Evolutionary conservation across 2,329 filamentous ascomycete species (phyloP).

Genomic region (Domatiomyces globalis): DNA sequence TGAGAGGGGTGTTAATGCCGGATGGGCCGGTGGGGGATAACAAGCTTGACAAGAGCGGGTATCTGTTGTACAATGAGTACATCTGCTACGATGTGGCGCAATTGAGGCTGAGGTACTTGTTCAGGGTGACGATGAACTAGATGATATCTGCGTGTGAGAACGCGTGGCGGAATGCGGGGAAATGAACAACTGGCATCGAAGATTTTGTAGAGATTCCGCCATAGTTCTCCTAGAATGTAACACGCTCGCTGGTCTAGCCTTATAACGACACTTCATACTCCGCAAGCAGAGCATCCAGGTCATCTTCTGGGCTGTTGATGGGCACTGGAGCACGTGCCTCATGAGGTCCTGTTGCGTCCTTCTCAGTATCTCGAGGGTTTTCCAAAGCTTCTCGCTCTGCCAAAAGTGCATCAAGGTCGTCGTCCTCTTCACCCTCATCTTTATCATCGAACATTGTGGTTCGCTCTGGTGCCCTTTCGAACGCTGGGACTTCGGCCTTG

Average conservation of each 20-base stretch:
- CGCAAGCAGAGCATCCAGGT: constrained; percentile 9
- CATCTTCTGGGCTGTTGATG: constrained; percentile 1
- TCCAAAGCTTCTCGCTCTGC: constrained; percentile 5
- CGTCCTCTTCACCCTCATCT: constrained; percentile 6
- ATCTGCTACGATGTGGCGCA: constrained; percentile 37
- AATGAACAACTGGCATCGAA: neutral
- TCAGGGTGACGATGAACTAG: constrained; percentile 26
- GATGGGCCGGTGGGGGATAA: constrained; percentile 9
- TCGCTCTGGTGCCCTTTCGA: neutral
- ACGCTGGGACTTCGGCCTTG: neutral
- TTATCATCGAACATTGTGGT: constrained; percentile 1
- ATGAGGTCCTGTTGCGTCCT: neutral
- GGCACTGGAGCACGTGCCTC: constrained; percentile 1
- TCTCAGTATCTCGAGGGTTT: neutral
- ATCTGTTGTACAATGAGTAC: constrained; percentile 30
- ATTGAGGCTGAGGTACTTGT: constrained; percentile 32
- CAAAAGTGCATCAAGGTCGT: constrained; percentile 6
- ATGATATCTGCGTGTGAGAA: neutral
- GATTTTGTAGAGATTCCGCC: neutral
- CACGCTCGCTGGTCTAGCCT: neutral
- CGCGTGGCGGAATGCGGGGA: no score
- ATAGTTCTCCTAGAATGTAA: neutral
- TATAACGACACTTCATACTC: constrained; percentile 5
- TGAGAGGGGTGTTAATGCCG: constrained; percentile 54
- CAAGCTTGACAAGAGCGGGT: neutral